phyloP scores from a whole-genome alignment of 2,329 filamentous ascomycete species.

The Diaporthe sp. region DNA sequence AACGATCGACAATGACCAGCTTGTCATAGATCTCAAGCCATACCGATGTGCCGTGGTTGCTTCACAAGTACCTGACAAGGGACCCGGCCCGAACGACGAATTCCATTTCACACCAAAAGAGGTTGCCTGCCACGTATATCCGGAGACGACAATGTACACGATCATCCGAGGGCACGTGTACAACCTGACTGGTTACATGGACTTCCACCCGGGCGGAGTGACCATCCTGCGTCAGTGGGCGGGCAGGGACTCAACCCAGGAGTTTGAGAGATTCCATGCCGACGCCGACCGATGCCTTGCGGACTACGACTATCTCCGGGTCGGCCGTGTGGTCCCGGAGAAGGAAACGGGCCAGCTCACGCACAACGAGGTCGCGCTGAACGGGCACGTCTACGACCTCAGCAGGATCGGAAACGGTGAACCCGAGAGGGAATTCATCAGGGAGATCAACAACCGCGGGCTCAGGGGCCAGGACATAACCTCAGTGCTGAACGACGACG shows the following conservation, averaged over 20 bases:
- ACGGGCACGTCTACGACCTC: constrained; percentile 10
- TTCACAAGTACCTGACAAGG: background rate
- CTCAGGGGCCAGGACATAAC: background rate
- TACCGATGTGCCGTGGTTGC: constrained; percentile 25
- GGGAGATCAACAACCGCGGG: background rate
- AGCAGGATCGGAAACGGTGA: background rate
- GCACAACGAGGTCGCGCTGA: background rate
- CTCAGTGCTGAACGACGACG: background rate
- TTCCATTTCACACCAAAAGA: background rate
- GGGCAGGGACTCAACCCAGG: background rate
- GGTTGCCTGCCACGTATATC: constrained; percentile 22
- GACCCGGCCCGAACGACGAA: background rate
- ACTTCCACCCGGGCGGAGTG: constrained; percentile 18
- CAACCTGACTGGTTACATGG: constrained; percentile 13
- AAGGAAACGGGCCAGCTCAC: background rate
- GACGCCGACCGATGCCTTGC: constrained; percentile 5
- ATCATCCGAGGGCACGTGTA: constrained; percentile 30
- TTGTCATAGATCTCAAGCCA: background rate
- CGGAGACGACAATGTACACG: constrained; percentile 21
- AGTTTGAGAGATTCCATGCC: constrained; percentile 3
- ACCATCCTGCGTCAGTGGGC: constrained; percentile 20
- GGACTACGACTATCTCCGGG: constrained; percentile 25
- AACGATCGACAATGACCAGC: constrained; percentile 6
- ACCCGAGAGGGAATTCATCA: background rate
- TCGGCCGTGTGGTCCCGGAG: constrained; percentile 18